phyloP scores from a whole-genome alignment of 2,329 filamentous ascomycete species.

The Sclerotiophoma versabilis region DNA sequence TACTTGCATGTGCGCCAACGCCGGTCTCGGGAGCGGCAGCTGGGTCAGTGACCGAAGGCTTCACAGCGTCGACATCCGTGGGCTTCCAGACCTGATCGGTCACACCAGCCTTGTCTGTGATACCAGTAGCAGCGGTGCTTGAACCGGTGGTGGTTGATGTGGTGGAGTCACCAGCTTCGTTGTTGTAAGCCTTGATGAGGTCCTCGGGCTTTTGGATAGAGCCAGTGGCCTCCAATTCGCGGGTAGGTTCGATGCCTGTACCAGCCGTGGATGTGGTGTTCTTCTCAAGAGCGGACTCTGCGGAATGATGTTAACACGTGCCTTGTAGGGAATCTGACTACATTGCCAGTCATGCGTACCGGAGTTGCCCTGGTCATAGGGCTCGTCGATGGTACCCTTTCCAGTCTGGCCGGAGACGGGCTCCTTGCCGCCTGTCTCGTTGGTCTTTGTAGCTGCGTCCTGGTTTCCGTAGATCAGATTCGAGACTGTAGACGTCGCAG shows the following conservation, averaged over 20 bases:
- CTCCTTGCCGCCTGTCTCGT: slow-evolving; percentile 60
- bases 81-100: slow-evolving; percentile 40
- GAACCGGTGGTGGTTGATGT: slow-evolving; percentile 32
- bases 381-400: slow-evolving; percentile 71
- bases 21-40: slow-evolving; percentile 54
- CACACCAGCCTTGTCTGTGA: slow-evolving; percentile 32
- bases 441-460: slow-evolving; percentile 43
- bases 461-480: slow-evolving; percentile 50
- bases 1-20: slow-evolving; percentile 1
- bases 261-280: slow-evolving; percentile 14
- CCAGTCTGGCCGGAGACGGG: slow-evolving; percentile 76
- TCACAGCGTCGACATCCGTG: slow-evolving; percentile 36
- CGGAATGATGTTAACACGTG: slow-evolving; percentile 15
- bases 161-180: slow-evolving; percentile 21
- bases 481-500: slow-evolving; percentile 37
- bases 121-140: slow-evolving; percentile 38
- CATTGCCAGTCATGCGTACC: slow-evolving; percentile 48
- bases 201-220: slow-evolving; percentile 18
- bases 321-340: too few relatives aligned
- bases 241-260: slow-evolving; percentile 1
- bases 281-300: slow-evolving; percentile 26
- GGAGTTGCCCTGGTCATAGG: slow-evolving; percentile 80
- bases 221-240: slow-evolving; percentile 5
- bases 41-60: slow-evolving; percentile 60
- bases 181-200: slow-evolving; percentile 22